These are phyloP conservation scores for Eutypa lata DNA, from an alignment of 2,329 filamentous ascomycete species.

Conservation along the genomic window DNA sequence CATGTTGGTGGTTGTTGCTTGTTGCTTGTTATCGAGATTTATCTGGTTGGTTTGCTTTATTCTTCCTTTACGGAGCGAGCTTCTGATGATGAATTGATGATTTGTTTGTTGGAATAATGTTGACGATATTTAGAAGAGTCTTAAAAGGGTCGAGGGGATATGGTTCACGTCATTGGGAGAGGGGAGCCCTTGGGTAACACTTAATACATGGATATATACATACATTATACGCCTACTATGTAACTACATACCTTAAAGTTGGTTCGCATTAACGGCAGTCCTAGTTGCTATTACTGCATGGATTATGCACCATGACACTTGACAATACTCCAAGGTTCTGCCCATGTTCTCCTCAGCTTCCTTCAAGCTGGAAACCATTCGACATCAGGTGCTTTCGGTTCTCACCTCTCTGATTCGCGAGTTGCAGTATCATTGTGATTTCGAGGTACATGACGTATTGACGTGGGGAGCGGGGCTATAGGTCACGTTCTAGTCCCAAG, in stretches of 20 bases:
- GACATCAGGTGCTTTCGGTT: neutral
- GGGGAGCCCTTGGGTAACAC: neutral
- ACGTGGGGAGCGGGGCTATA: neutral
- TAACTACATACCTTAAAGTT: no score
- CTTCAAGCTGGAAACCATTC: neutral
- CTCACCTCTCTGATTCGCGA: neutral
- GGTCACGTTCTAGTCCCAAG: no score
- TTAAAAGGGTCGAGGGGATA: neutral
- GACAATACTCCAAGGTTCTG: no score
- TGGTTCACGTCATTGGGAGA: neutral
- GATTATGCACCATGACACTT: neutral
- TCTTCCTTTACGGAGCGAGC: neutral
- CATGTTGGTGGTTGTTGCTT: slow-evolving; percentile 31
- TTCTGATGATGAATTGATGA: neutral
- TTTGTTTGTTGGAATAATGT: neutral
- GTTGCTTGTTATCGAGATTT: no score
- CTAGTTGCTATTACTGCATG: no score
- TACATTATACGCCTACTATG: neutral
- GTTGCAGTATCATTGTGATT: neutral
- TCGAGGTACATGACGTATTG: neutral
- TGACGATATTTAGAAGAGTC: no score
- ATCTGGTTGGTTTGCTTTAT: no score
- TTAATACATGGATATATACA: neutral
- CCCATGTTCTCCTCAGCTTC: neutral
- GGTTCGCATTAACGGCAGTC: no score